Conservation (phyloP, 331 rosid genomes). For the Arachis monticola region DNA sequence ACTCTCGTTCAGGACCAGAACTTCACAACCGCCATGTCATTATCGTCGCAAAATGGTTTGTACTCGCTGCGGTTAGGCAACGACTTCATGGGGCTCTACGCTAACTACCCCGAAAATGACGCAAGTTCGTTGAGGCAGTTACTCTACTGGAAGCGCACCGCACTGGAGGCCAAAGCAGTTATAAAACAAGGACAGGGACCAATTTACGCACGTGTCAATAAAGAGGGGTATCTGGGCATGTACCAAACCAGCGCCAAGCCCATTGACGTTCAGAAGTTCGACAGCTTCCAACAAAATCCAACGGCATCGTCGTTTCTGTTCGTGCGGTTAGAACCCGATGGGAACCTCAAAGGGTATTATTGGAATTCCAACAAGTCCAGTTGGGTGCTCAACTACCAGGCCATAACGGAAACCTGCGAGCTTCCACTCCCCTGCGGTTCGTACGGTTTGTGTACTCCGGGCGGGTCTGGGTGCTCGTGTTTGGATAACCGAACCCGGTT, state of each 20-base stretch:
- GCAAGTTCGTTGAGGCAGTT: constrained; percentile 36
- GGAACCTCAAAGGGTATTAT: constrained; percentile 71
- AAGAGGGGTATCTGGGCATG: constrained; percentile 73
- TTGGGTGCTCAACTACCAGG: constrained; percentile 63
- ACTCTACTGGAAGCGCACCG: constrained; percentile 61
- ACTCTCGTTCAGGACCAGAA: constrained; percentile 78
- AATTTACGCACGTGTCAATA: constrained; percentile 57
- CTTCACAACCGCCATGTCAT: constrained; percentile 55
- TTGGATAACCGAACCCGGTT: constrained; percentile 59
- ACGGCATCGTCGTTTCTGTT: constrained; percentile 48
- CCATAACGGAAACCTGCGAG: constrained; percentile 64
- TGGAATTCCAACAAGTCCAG: constrained; percentile 62
- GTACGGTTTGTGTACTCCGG: constrained; percentile 77
- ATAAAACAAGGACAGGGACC: constrained; percentile 62
- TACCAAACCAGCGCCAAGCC: constrained; percentile 68
- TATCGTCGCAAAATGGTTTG: constrained; percentile 51
- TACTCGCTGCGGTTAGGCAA: constrained; percentile 61
- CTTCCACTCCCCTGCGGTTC: constrained; percentile 82
- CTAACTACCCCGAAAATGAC: constrained; percentile 17
- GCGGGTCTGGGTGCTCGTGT: constrained; percentile 69
- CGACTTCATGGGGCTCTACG: constrained; percentile 68
- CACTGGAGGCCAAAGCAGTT: constrained; percentile 58
- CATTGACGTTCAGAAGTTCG: constrained; percentile 68
- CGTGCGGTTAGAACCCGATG: constrained; percentile 72
- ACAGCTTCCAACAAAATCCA: constrained; percentile 51